These are phyloP conservation scores for Linum lewisii DNA, from an alignment of 345 rosid species.

Conservation along the genomic window DNA sequence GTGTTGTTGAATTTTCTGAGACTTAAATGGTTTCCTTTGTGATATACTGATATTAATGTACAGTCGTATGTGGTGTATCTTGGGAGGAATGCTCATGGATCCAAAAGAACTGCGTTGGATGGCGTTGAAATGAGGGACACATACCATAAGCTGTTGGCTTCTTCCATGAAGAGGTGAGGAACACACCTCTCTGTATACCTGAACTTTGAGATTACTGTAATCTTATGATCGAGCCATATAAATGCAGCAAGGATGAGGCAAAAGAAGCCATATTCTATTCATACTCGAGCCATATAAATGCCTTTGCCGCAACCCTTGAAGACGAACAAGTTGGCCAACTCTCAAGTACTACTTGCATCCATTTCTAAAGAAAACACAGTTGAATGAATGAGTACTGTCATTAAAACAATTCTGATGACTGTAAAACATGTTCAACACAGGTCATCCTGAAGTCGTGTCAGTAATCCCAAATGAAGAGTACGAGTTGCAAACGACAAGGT, in stretches of 20 bases:
- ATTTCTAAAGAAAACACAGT: too few relatives aligned
- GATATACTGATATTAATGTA: neutral
- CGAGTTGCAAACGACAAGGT: slow-evolving; percentile 18
- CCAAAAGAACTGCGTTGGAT: neutral
- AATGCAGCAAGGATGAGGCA: slow-evolving; percentile 11
- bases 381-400: too few relatives aligned
- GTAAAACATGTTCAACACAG: neutral
- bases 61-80: slow-evolving; percentile 20
- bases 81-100: slow-evolving; percentile 3
- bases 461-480: slow-evolving; percentile 9
- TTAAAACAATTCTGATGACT: too few relatives aligned
- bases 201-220: too few relatives aligned
- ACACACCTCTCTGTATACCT: too few relatives aligned
- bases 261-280: slow-evolving; percentile 18
- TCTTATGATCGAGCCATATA: neutral
- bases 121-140: neutral
- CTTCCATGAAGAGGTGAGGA: slow-evolving; percentile 15
- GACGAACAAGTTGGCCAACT: slow-evolving; percentile 11
- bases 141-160: slow-evolving; percentile 11
- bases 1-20: too few relatives aligned
- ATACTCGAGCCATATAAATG: slow-evolving; percentile 18
- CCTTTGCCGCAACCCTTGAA: slow-evolving; percentile 21
- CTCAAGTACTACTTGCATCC: neutral
- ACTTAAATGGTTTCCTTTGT: neutral
- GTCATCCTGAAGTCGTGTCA: slow-evolving; percentile 12